Base-by-base conservation (phyloP, 2,329 filamentous ascomycete species). In the Calonectria pseudoreteaudii region DNA sequence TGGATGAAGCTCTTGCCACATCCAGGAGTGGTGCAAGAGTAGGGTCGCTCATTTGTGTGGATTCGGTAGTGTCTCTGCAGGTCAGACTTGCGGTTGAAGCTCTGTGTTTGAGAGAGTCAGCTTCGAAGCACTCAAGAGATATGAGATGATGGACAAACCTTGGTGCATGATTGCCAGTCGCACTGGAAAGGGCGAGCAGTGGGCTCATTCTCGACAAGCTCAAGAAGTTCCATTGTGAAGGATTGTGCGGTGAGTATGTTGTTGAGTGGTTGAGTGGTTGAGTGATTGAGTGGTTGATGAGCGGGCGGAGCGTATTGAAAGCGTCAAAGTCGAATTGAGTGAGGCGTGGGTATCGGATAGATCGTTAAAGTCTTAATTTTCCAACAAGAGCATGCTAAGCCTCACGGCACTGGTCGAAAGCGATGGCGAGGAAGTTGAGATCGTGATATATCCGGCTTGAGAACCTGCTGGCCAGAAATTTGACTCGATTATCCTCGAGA, bases 1-100 rank as follows among this genome's bases (percentile, higher is more conserved):
- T 94, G 92, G 76, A 94, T 94, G 82, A 94, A 94, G 83, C 91
- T 92, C 85, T 94, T 94, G 56, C 91, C 90, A 80, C 92, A 94
- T 8, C 89, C 90, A 11, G 87, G 87, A 11, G 87, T 89, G 70
- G 86, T 86, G 84, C 92, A 94, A 36, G 88, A 87, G 81, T 93
- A 93, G 13, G 92, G 92, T 26, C 92, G 87, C 83, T 94, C 92
- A 80, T 93, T 93, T 68, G 92, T 94, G 83, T 94, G 92, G 80
- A 94, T 94, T 75, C 92, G 89, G 80, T 93, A 93, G 80, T 94
- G 92, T 81, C 92, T 88, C 80, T 93, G 91, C 74, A 94, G 85
- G 79, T 94, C 92, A 23, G 92, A 94, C 83, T 94, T 94, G 80
- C 92, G 88, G 84, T 93, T 93, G 86, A 94, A 94, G 84, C 91